These are phyloP conservation scores for Yarrowia deformans DNA, from an alignment of 805 yeast species.

Conservation along the genomic window DNA sequence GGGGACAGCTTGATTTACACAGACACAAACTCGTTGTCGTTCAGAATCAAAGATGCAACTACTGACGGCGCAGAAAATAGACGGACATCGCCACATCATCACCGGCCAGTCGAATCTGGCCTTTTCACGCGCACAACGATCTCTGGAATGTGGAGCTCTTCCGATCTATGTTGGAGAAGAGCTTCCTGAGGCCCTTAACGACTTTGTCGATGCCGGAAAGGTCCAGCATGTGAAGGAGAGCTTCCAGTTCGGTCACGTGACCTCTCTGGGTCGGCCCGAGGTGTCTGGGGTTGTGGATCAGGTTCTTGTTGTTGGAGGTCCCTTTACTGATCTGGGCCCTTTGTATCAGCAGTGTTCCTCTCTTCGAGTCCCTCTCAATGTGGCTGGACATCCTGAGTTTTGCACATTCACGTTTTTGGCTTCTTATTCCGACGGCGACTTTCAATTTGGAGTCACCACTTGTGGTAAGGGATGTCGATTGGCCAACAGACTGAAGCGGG, in stretches of 20 bases:
- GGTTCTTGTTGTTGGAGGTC: constrained; percentile 66
- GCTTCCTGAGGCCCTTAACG: constrained; percentile 3
- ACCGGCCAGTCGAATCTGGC: constrained; percentile 61
- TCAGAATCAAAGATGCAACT: constrained; percentile 8
- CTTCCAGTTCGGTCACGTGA: constrained; percentile 57
- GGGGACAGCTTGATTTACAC: neutral
- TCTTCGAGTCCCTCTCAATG: constrained; percentile 78
- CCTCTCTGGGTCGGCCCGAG: constrained; percentile 64
- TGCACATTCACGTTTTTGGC: constrained; percentile 82
- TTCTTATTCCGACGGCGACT: constrained; percentile 70
- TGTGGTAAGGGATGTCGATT: constrained; percentile 89
- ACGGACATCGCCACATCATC: constrained; percentile 51
- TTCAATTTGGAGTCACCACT: constrained; percentile 85
- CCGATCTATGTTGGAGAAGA: constrained; percentile 58
- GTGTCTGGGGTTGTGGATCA: constrained; percentile 74
- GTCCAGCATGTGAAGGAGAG: constrained; percentile 49
- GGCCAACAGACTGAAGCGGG: constrained; percentile 81
- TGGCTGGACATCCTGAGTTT: constrained; percentile 71
- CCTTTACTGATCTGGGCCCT: constrained; percentile 59
- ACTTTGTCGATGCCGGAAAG: constrained; percentile 47
- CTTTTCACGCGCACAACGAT: constrained; percentile 57
- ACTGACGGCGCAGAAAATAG: constrained; percentile 8
- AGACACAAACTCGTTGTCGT: neutral
- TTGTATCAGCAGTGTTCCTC: neutral
- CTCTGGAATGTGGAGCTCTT: constrained; percentile 62